A percentile compares a stretch with the other conserved stretches of the same genome.
phyloP scores from a whole-genome alignment of 208 protist genomes.

The Strigomonas culicis region DNA sequence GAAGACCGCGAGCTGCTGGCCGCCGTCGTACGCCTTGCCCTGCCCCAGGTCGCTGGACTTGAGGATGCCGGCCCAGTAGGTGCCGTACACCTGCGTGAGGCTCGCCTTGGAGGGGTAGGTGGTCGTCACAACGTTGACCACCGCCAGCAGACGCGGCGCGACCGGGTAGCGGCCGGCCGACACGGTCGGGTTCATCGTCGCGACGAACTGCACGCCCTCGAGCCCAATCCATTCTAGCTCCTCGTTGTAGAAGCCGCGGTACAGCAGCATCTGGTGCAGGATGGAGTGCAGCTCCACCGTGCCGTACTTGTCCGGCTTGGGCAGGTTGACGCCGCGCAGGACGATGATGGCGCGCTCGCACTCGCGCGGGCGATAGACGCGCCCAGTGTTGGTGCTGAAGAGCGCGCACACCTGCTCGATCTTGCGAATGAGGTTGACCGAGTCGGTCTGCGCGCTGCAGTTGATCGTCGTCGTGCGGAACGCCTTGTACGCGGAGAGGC shows the following conservation, averaged over 20 bases:
- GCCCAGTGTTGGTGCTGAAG: slow-evolving; percentile 83
- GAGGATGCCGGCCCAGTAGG: slow-evolving; percentile 85
- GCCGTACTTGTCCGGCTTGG: slow-evolving; percentile 97
- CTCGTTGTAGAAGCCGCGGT: slow-evolving; percentile 95
- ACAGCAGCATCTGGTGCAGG: slow-evolving; percentile 96
- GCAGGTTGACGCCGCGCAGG: slow-evolving; percentile 97
- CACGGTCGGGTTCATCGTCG: slow-evolving; percentile 91
- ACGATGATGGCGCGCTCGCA: slow-evolving; percentile 93
- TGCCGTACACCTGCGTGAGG: slow-evolving; percentile 90
- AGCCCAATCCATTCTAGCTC: slow-evolving; percentile 96
- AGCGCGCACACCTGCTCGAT: slow-evolving; percentile 91
- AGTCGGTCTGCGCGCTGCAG: slow-evolving; percentile 95
- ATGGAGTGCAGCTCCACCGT: slow-evolving; percentile 97
- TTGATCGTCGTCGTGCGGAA: slow-evolving; percentile 86
- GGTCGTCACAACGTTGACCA: slow-evolving; percentile 90
- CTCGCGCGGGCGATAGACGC: slow-evolving; percentile 92
- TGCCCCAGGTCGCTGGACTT: slow-evolving; percentile 42
- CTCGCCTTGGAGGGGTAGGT: slow-evolving; percentile 87
- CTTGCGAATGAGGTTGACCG: slow-evolving; percentile 93
- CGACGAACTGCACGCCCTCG: slow-evolving; percentile 94
- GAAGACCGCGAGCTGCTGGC: slow-evolving; percentile 84
- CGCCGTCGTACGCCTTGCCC: slow-evolving; percentile 66
- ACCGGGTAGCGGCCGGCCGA: slow-evolving; percentile 92
- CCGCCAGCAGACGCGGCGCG: slow-evolving; percentile 93
- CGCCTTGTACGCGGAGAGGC: slow-evolving; percentile 46